Percentiles rank a stretch among this genome's conserved stretches.
Conservation (phyloP, 306 rosid species). For the Vachellia pachyceras region DNA sequence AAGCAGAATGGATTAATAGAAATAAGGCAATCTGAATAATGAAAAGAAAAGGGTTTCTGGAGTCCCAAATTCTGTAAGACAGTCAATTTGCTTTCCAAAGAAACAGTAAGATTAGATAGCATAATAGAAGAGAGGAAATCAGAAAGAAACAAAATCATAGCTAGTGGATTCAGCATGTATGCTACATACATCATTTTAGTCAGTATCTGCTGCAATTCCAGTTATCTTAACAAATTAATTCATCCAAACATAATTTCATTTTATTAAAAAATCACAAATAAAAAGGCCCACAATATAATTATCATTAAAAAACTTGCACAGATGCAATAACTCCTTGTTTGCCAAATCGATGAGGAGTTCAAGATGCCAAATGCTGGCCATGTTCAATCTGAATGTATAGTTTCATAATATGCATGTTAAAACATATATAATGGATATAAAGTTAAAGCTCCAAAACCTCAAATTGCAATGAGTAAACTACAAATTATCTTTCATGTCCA, state of each 20-base stretch:
- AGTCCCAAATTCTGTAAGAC: conserved; percentile 3
- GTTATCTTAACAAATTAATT: conserved; percentile 4
- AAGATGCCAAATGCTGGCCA: conserved; percentile 83
- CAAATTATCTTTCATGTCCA: conserved; percentile 3
- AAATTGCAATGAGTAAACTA: conserved; percentile 5
- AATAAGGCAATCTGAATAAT: neutral
- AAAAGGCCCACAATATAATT: conserved; percentile 22
- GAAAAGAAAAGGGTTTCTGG: neutral
- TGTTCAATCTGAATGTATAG: conserved; percentile 80
- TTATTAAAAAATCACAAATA: neutral
- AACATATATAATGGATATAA: neutral
- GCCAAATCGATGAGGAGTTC: conserved; percentile 64
- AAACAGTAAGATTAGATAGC: conserved; percentile 4
- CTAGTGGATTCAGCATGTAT: conserved; percentile 11
- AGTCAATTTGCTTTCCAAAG: neutral
- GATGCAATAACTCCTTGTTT: conserved; percentile 74
- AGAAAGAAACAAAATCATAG: neutral
- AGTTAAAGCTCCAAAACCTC: conserved; percentile 7
- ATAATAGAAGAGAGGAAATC: neutral
- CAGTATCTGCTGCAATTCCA: neutral
- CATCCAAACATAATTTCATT: conserved; percentile 16
- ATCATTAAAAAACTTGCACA: conserved; percentile 60
- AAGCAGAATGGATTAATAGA: neutral
- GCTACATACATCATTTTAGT: conserved; percentile 20
- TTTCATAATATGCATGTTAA: conserved; percentile 27